Conservation (phyloP, 2,329 filamentous ascomycete species). For the Sporothrix euskadiensis region DNA sequence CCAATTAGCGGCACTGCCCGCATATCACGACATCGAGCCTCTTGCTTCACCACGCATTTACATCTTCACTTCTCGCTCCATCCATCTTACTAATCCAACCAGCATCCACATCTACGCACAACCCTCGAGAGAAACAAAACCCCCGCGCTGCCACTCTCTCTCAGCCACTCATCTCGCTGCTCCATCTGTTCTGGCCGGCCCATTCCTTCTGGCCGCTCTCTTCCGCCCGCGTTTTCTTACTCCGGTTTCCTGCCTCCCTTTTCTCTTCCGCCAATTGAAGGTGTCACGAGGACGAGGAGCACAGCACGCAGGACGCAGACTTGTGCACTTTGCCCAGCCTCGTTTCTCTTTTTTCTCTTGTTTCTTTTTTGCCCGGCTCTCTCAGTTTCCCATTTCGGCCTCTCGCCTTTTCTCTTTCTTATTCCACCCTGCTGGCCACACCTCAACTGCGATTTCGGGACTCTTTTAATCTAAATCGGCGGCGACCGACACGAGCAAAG, state of each 20-base stretch:
- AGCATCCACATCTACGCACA: neutral
- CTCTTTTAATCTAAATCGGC: neutral
- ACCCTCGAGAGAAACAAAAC: neutral
- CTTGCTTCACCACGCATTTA: neutral
- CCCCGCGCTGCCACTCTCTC: constrained; percentile 1
- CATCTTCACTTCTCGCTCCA: neutral
- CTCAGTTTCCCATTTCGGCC: neutral
- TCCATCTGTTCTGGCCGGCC: neutral
- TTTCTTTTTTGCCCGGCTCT: neutral
- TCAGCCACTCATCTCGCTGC: neutral
- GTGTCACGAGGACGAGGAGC: constrained; percentile 1
- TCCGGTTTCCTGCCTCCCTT: neutral
- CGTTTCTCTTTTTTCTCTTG: neutral
- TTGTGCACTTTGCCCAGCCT: neutral
- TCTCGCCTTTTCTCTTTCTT: neutral
- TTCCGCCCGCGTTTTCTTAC: neutral
- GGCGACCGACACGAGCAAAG: neutral
- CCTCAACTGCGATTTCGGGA: neutral
- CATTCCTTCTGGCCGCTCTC: neutral
- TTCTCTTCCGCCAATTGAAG: neutral
- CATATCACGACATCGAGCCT: constrained; percentile 21
- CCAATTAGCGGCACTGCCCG: constrained; percentile 10
- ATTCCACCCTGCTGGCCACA: neutral
- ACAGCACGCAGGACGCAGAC: no score
- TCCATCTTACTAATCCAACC: neutral